Percentiles rank a stretch among this genome's conserved stretches.
Evolutionary conservation across 208 protist species (phyloP).

Genomic region (Acanthamoeba lenticulata): DNA sequence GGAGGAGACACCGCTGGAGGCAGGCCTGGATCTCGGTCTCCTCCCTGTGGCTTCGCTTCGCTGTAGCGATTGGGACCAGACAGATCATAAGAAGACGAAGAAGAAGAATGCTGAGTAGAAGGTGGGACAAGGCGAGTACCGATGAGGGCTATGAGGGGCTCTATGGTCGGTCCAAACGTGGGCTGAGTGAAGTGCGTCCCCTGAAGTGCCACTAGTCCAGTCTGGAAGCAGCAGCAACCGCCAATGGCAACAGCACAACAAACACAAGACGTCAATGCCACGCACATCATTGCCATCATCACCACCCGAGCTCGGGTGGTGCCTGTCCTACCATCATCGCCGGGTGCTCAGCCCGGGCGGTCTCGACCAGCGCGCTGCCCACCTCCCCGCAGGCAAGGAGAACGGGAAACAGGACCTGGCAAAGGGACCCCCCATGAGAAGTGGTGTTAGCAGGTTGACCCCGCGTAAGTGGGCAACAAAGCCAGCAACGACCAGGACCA

Average conservation of each 20-base stretch:
- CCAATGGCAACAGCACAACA: neutral
- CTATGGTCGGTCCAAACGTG: neutral
- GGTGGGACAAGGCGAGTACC: neutral
- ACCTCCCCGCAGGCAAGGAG: neutral
- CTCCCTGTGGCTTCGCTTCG: neutral
- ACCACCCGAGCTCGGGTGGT: too few species aligned
- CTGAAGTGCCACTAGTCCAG: neutral
- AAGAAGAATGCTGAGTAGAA: neutral
- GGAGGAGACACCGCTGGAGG: neutral
- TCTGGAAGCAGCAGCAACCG: neutral
- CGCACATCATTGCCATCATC: neutral
- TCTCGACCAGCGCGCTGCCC: neutral
- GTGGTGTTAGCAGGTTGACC: too few species aligned
- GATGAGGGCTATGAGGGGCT: neutral
- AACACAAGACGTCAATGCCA: neutral
- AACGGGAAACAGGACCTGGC: neutral
- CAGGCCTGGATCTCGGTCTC: neutral
- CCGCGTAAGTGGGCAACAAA: too few species aligned
- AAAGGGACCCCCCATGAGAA: too few species aligned
- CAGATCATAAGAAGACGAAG: neutral
- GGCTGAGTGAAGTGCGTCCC: neutral
- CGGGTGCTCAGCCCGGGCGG: neutral
- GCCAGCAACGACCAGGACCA: too few species aligned
- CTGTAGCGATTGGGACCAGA: neutral
- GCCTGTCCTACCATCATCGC: conserved; percentile 14